phyloP scores from a whole-genome alignment of 495 filamentous ascomycete species.

The Xylaria bambusicola region DNA sequence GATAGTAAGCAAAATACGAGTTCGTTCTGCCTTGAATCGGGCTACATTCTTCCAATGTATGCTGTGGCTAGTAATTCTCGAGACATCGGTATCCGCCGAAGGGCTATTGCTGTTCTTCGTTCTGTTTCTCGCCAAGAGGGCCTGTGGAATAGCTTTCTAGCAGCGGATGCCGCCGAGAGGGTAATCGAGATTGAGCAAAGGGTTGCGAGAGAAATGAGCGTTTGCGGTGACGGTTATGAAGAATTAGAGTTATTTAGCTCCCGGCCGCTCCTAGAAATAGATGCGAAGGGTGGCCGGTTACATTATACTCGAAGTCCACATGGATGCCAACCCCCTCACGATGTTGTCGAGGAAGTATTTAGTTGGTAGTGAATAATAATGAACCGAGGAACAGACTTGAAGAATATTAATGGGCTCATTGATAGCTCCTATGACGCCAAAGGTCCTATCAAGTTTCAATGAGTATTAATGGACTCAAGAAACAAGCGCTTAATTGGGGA shows the following conservation, averaged over 20 bases:
- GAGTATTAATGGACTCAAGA: no score
- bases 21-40: not conserved
- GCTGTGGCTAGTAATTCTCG: constrained; percentile 7
- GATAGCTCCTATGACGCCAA: no score
- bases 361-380: constrained; percentile 32
- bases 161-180: not conserved
- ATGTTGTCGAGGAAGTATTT: constrained; percentile 7
- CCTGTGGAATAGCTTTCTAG: constrained; percentile 1
- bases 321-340: not conserved
- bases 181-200: constrained; percentile 1
- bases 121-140: constrained; percentile 5
- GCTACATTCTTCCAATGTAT: constrained; percentile 9
- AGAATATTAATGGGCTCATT: no score
- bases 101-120: constrained; percentile 10
- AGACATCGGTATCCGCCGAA: constrained; percentile 2
- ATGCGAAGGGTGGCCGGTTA: not conserved
- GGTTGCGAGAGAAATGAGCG: not conserved
- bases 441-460: no score
- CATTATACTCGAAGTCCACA: not conserved
- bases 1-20: not conserved
- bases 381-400: no score
- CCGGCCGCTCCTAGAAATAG: constrained; percentile 3
- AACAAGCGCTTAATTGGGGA: no score
- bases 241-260: not conserved
- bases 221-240: not conserved